Evolutionary conservation across 169 alveolate species (phyloP).

Genomic region (Amoebophrya sp.): DNA sequence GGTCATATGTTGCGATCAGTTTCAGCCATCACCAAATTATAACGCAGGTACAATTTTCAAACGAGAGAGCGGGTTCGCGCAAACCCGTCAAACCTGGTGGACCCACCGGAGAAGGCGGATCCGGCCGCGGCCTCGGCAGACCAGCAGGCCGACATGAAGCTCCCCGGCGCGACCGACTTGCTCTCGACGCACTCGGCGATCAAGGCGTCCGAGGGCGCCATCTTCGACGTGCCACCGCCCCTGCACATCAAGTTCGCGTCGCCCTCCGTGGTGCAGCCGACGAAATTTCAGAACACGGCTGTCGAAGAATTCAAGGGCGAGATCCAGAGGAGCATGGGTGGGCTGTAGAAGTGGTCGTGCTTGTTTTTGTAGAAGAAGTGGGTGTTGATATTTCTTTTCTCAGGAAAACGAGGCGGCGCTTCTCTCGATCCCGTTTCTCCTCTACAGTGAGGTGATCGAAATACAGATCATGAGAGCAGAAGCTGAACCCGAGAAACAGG

Average conservation of each 20-base stretch:
- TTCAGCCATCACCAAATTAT: no score
- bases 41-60: constrained; percentile 34
- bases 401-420: no score
- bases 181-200: constrained; percentile 25
- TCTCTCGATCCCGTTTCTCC: no score
- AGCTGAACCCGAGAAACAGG: no score
- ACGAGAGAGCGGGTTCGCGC: constrained; percentile 25
- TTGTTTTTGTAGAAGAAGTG: no score
- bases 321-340: background rate
- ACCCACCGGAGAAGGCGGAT: constrained; percentile 31
- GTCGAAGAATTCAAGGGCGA: background rate
- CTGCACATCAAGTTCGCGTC: constrained; percentile 37
- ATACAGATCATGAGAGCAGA: no score
- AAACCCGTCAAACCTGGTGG: constrained; percentile 6
- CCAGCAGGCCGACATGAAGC: constrained; percentile 23
- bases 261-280: constrained; percentile 17
- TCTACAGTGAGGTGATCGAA: no score
- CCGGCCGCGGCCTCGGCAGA: constrained; percentile 26
- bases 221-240: constrained; percentile 35
- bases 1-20: no score
- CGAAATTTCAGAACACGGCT: background rate
- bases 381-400: no score
- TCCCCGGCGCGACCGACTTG: constrained; percentile 23
- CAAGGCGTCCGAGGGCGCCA: constrained; percentile 30
- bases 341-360: background rate